phyloP scores from a whole-genome alignment of 2,329 filamentous ascomycete genomes.

The Diaporthe capsici region DNA sequence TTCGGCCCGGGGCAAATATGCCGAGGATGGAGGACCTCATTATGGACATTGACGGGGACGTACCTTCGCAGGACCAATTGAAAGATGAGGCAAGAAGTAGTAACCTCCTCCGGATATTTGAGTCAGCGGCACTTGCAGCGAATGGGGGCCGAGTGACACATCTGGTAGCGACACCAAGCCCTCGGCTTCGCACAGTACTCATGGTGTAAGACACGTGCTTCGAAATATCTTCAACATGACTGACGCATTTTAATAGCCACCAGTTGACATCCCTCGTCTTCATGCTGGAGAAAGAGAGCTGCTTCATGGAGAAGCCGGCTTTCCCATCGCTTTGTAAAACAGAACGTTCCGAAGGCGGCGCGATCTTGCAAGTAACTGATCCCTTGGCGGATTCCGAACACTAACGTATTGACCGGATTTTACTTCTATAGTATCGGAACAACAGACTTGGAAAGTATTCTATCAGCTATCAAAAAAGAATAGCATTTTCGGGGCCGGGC shows the following conservation, averaged over 20 bases:
- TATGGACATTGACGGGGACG: neutral
- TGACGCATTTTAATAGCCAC: neutral
- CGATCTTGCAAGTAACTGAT: neutral
- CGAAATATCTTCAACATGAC: too few species aligned
- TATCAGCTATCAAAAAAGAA: too few species aligned
- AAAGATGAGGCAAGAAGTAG: neutral
- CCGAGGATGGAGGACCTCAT: neutral
- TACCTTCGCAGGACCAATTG: too few species aligned
- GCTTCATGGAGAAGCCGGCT: neutral
- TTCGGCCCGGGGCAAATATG: neutral
- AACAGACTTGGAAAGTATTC: too few species aligned
- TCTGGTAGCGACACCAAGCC: neutral
- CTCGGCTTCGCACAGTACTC: neutral
- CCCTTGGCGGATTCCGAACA: too few species aligned
- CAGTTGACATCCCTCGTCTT: neutral
- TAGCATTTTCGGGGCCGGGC: too few species aligned
- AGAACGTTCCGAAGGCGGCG: neutral
- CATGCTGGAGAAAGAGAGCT: slow-evolving; percentile 27
- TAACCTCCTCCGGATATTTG: neutral
- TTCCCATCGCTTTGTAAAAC: neutral
- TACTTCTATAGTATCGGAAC: too few species aligned
- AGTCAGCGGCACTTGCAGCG: neutral
- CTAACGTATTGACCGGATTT: too few species aligned
- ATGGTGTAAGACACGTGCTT: neutral
- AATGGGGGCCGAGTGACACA: neutral